Evolutionary conservation across 2,329 filamentous ascomycete species (phyloP), one percentile per base, ranked within the genome.

Genomic region (Colletotrichum tofieldiae): DNA sequence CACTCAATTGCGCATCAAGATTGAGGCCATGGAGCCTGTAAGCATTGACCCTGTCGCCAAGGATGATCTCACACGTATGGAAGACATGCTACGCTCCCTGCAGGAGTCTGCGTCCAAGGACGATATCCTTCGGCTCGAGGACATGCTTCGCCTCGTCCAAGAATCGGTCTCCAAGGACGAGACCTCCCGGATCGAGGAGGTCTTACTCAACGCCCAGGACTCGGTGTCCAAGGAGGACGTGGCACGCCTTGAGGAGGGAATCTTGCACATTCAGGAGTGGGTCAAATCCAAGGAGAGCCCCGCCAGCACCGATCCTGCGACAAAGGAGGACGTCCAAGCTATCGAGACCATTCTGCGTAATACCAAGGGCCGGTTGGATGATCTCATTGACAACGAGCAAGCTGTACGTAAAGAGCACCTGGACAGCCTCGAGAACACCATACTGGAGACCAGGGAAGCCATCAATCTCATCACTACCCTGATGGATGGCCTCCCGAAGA

Each of bases 341-440:
- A 95, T 98, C 71, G 96, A 98, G 81, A 97, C 93, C 0, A 91
- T 98, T 60, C 87, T 98, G 16, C 91, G 93, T 52, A 98, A 97
- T 79, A 95, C 95, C 41, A 98, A 98, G 80, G 91, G 92, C 6
- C 93, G 93, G 58, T 85, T 98, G 12, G 96, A 98, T 71, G 95
- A 97, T 71, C 81, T 90, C 26, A 89, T 97, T 61, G 89, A 95
- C 62, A 88, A 91, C 4, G 93, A 95, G 43, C 91, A 93, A 69
- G 85, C 90, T 2, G 91, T 95, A 12, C 87, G 87, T 67, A 92
- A 91, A 76, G 90, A 92, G 43, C 89, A 92, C 65, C 82, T 92
- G 35, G 90, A 92, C 74, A 85, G 88, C 1, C 86, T 96, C 3
- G 93, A 96, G 77, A 81, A 84, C 7, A 79, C 89, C 7, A 86